These are phyloP conservation scores for Phytophthora pseudosyringae DNA, from an alignment of 352 stramenopile genomes.

Conservation along the genomic window DNA sequence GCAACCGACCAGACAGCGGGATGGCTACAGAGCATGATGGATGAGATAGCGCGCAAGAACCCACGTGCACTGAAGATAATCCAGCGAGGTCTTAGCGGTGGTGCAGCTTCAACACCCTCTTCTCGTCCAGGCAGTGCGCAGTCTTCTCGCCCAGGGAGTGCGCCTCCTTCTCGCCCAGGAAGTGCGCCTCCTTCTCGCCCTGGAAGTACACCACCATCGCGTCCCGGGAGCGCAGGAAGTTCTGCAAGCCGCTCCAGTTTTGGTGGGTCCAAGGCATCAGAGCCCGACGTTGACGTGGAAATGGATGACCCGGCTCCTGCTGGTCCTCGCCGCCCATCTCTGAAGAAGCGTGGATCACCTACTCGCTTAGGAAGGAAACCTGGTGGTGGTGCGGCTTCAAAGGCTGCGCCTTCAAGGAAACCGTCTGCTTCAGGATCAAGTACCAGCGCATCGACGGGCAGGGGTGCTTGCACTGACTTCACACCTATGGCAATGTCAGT, in stretches of 20 bases:
- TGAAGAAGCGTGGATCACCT: slow-evolving; percentile 61
- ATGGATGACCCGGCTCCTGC: slow-evolving; percentile 29
- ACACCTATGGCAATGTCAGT: slow-evolving; percentile 69
- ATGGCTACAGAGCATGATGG: slow-evolving; percentile 68
- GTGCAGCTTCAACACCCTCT: slow-evolving; percentile 28
- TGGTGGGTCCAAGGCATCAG: slow-evolving; percentile 12
- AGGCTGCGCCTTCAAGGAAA: slow-evolving; percentile 40
- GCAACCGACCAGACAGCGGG: slow-evolving; percentile 49
- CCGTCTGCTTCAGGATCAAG: slow-evolving; percentile 17
- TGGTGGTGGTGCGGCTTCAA: slow-evolving; percentile 25
- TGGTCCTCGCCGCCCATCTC: slow-evolving; percentile 18
- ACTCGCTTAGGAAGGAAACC: slow-evolving; percentile 61
- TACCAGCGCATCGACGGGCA: slow-evolving; percentile 15
- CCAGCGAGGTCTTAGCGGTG: slow-evolving; percentile 49
- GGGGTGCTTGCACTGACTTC: slow-evolving; percentile 56
- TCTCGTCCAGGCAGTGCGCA: slow-evolving; percentile 42
- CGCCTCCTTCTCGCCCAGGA: slow-evolving; percentile 29
- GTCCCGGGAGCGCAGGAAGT: slow-evolving; percentile 39
- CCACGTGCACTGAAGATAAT: slow-evolving; percentile 76
- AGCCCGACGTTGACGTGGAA: slow-evolving; percentile 40
- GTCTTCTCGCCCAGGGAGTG: slow-evolving; percentile 38
- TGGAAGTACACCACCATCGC: slow-evolving; percentile 40
- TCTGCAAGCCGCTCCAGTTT: slow-evolving; percentile 34
- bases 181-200: slow-evolving; percentile 28
- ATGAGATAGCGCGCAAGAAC: slow-evolving; percentile 75